Evolutionary conservation across 768 basidiomycete genomes (phyloP), one percentile per base, ranked within the genome.

Genomic region (Boletus speciosus): DNA sequence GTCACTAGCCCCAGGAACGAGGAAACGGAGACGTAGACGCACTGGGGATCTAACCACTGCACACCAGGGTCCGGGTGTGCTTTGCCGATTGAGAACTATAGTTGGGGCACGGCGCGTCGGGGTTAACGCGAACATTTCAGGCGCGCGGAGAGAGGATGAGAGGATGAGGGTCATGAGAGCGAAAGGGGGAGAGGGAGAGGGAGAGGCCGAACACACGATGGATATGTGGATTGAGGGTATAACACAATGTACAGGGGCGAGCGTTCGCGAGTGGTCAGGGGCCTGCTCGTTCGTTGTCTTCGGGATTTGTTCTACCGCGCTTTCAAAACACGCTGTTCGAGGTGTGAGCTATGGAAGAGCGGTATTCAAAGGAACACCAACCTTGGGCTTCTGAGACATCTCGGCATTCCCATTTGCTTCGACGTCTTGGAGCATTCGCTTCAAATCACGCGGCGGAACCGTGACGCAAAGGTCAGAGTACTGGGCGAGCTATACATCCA

Each of bases 11-110:
- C 31, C 14, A 34, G 31, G 12, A 21, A 5, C 12, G 19, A 12
- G n/a, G 4, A 25, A 29, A 29, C 27, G 23, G 42, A 11, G 32
- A 38, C 16, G 19, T 27, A 9, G 56, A 69, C 77, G 40, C 66
- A 90, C 84, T 86, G 82, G 59, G 90, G 86, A 25, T 81, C 83
- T n/a, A 95, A 77, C 92, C 92, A 96, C 55, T 94, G 93, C 23
- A 97, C 82, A 91, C 84, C 10, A 86, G 19, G 19, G 19, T 19
- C 83, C 1, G 76, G 73, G 66, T 90, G 83, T 32, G 81, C 76
- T 6, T 73, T 59, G 25, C 79, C 79, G 14, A 90, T 56, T 19
- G 76, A 70, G 66, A 77, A 86, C 83, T 89, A 51, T 14, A 4
- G 16, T 31, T 3, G 14, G 9, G 23, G 21, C 10, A 47, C 25